These are phyloP conservation scores for Prunus dulcis DNA, from an alignment of 306 rosid genomes.

Conservation along the genomic window DNA sequence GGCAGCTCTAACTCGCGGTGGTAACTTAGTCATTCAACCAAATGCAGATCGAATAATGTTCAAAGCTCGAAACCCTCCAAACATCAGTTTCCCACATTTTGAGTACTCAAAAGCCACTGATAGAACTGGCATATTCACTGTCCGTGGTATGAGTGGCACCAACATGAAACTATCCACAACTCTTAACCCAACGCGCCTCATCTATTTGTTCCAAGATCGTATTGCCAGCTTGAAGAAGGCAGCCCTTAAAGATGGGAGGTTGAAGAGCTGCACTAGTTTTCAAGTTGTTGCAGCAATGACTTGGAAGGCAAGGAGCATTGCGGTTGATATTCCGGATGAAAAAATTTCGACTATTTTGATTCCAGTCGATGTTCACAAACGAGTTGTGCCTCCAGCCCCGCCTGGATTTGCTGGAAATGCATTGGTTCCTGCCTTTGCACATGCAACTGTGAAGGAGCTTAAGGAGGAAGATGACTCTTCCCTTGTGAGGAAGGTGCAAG, in stretches of 20 bases:
- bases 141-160: constrained; percentile 17
- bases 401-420: constrained; percentile 54
- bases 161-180: background rate
- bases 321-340: constrained; percentile 24
- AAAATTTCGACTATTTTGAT: constrained; percentile 37
- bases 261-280: constrained; percentile 35
- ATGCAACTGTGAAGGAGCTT: constrained; percentile 41
- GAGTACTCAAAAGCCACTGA: constrained; percentile 39
- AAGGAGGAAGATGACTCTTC: constrained; percentile 29
- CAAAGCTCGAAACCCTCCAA: constrained; percentile 48
- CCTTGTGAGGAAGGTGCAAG: constrained; percentile 40
- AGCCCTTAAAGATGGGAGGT: constrained; percentile 13
- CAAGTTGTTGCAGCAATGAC: constrained; percentile 47
- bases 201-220: constrained; percentile 31
- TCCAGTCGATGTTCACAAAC: constrained; percentile 46
- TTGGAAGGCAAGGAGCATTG: constrained; percentile 55
- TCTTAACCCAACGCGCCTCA: constrained; percentile 16
- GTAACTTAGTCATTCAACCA: constrained; percentile 21
- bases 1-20: constrained; percentile 47
- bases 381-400: constrained; percentile 33
- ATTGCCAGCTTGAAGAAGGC: constrained; percentile 28
- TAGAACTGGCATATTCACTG: constrained; percentile 12
- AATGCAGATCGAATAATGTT: constrained; percentile 39
- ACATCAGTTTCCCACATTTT: constrained; percentile 40
- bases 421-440: constrained; percentile 51